phyloP scores from a whole-genome alignment of 2,329 filamentous ascomycete genomes.

The Exophiala phaeomuriformis region DNA sequence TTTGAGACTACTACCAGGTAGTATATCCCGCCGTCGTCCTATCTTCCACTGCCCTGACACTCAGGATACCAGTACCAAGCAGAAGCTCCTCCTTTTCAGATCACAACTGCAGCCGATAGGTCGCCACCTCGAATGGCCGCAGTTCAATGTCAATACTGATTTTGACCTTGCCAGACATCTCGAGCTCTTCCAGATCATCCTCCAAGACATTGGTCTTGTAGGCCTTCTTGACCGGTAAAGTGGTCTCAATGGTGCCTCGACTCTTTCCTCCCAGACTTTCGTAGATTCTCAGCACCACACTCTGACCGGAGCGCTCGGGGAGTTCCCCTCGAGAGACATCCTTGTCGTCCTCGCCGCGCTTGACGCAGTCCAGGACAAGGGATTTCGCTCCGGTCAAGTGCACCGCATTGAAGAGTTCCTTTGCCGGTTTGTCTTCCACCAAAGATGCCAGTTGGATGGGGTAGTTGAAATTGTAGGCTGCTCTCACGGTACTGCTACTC shows the following conservation, averaged over 20 bases:
- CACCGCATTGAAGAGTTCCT: constrained; percentile 47
- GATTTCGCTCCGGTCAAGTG: constrained; percentile 59
- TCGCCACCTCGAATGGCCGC: constrained; percentile 78
- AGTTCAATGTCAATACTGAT: constrained; percentile 55
- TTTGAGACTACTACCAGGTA: no score
- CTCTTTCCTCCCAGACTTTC: constrained; percentile 79
- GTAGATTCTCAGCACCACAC: constrained; percentile 77
- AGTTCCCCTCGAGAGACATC: constrained; percentile 56
- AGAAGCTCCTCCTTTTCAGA: not conserved
- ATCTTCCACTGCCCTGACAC: not conserved
- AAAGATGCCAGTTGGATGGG: constrained; percentile 48
- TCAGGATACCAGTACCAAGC: no score
- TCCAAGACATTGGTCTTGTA: constrained; percentile 83
- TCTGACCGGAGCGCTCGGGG: constrained; percentile 60
- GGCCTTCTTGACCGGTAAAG: constrained; percentile 64
- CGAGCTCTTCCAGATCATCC: constrained; percentile 67
- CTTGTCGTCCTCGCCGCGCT: constrained; percentile 83
- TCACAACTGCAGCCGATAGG: constrained; percentile 59
- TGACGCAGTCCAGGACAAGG: constrained; percentile 79
- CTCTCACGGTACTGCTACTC: constrained; percentile 65
- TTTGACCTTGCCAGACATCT: constrained; percentile 36
- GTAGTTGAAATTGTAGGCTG: constrained; percentile 85
- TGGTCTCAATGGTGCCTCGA: constrained; percentile 61
- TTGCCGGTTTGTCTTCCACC: constrained; percentile 15
- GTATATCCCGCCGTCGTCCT: not conserved